Conservation (phyloP, 2,329 filamentous ascomycete species). For the Gaeumannomyces sp. region DNA sequence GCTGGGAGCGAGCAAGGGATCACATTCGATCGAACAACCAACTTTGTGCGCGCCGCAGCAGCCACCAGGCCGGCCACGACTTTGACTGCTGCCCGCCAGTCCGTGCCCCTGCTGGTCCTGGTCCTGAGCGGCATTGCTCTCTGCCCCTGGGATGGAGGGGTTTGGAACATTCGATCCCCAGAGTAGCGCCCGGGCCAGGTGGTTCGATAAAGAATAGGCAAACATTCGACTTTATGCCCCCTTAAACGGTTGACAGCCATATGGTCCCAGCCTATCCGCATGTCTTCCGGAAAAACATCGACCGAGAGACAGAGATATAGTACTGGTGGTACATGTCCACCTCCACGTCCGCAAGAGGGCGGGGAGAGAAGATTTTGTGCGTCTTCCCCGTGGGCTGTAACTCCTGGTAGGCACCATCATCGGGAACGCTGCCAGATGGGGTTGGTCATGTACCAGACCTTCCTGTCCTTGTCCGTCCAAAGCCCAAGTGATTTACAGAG, state of each 20-base stretch:
- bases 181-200: background rate
- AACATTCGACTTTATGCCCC: background rate
- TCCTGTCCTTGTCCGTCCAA: background rate
- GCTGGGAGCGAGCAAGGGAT: background rate
- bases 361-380: background rate
- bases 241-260: background rate
- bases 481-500: background rate
- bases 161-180: background rate
- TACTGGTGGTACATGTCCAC: background rate
- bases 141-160: background rate
- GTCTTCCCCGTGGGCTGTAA: background rate
- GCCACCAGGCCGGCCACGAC: background rate
- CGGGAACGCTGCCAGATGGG: background rate
- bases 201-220: constrained; percentile 1
- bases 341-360: background rate
- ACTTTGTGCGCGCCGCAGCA: background rate
- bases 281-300: background rate
- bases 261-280: background rate
- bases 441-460: background rate
- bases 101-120: background rate
- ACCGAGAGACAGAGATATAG: background rate
- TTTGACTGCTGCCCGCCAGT: background rate
- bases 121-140: background rate
- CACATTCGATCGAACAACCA: background rate
- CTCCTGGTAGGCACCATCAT: background rate